These are phyloP conservation scores for Coniochaeta hoffmannii DNA, from an alignment of 2,329 filamentous ascomycete genomes.

Conservation along the genomic window DNA sequence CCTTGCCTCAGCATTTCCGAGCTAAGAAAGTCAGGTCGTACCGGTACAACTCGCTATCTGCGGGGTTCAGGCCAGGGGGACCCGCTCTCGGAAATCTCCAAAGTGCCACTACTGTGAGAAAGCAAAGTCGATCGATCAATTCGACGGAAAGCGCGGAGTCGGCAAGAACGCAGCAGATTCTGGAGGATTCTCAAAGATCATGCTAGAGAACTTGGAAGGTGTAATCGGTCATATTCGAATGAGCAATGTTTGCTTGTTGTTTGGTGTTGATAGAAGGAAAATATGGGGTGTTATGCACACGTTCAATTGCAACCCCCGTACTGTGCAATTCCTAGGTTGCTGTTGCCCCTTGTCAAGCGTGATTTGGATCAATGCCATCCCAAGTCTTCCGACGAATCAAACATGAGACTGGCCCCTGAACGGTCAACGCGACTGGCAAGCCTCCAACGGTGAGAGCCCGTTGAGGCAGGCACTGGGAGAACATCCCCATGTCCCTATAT, in stretches of 20 bases:
- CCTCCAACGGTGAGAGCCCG: neutral
- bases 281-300: neutral
- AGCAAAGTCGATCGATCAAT: neutral
- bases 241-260: neutral
- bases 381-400: neutral
- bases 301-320: neutral
- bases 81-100: slow-evolving; percentile 2
- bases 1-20: neutral
- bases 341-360: slow-evolving; percentile 3
- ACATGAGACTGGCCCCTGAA: neutral
- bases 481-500: neutral
- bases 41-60: neutral
- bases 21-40: neutral
- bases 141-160: neutral
- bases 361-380: slow-evolving; percentile 2
- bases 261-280: neutral
- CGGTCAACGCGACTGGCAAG: slow-evolving; percentile 1
- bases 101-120: neutral
- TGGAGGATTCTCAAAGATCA: neutral
- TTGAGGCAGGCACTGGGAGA: too few relatives aligned
- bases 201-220: too few relatives aligned
- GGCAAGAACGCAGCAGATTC: neutral
- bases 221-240: too few relatives aligned
- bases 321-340: neutral
- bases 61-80: neutral